Base-by-base conservation (phyloP, 2,329 filamentous ascomycete genomes). In the Zasmidium citrigriseum region DNA sequence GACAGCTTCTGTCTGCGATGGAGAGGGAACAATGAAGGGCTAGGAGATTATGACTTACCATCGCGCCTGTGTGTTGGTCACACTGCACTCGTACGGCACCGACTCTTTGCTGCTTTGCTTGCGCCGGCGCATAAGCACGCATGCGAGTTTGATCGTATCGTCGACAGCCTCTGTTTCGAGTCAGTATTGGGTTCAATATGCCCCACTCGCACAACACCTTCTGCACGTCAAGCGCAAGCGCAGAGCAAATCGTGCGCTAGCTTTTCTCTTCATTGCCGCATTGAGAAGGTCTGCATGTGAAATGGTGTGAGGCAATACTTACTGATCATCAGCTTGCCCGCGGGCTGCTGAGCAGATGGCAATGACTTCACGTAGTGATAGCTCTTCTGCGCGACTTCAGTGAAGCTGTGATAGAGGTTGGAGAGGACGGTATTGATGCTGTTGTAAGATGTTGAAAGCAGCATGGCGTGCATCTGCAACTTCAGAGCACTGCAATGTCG, bases 391-490 rank as follows among this genome's bases (percentile, higher is more conserved):
- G 91, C 92, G 5, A 89, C 87, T 72, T 96, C 91, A 18, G 79
- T 68, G 67, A 97, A 93, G 27, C 86, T 86, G n/a, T 82, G 81
- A 68, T 88, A 84, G 2, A 97, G 77, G 66, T 95, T 96, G n/a
- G 77, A 74, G 3, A 93, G 78, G 12, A 95, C 89, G 0, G 87
- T 90, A 3, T 72, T 65, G 7, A 83, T 71, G 2, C 86, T 84
- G 76, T 98, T 98, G 78, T 93, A 87, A 2, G 81, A 76, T 3
- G 89, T 90, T 72, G 96, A 91, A 67, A 90, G 88, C 72, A 91
- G 89, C 86, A 96, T 93, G 51, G 86, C 80, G 67, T 95, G 89
- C 52, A 92, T 87, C 71, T 96, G 91, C 53, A 95, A 86, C 72
- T 92, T 93, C 79, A 98, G 91, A 2, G 86, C 78, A 68, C 77